Evolutionary conservation across 2,329 filamentous ascomycete genomes (phyloP), one percentile per base, ranked within the genome.

Genomic region (Xylariaceae sp.): DNA sequence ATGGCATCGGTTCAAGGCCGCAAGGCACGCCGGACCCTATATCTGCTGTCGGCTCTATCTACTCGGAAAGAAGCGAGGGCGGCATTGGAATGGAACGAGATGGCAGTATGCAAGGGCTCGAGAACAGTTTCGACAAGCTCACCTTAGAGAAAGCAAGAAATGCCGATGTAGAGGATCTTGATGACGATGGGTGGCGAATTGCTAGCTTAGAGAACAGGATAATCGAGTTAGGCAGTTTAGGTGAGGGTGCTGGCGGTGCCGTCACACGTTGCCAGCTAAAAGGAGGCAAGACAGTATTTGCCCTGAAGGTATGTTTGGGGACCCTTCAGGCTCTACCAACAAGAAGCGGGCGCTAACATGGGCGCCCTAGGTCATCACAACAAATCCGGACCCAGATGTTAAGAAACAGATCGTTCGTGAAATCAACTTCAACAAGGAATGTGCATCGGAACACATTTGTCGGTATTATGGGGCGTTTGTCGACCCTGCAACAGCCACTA

Each of bases 351-450:
- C 37, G 48, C 62, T 67, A 58, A 64, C 54, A 29, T 23, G 42
- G 12, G 14, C 23, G 23, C 9, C 40, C 52, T 60, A 96, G 93
- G 89, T 99, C 70, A 99, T 99, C 71, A 99, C 95, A 2, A 97
- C 95, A 32, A 96, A 98, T 71, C 95, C 95, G 2, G 95, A 99
- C 67, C 93, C 95, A 12, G 93, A 97, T 71, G 91, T 98, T 59
- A 98, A 97, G 81, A 97, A 96, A 73, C 95, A 99, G 75, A 99
- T 99, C 67, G 85, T 98, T 57, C 89, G 95, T 70, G 95, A 99
- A 74, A 81, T 99, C 50, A 91, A 90, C 60, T 99, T 98, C 82
- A 99, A 99, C 81, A 97, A 97, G 76, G 91, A 93, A 64, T 98
- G 95, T 72, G 92, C 91, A 5, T 97, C 92, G 3, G 89, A 95